phyloP scores from a whole-genome alignment of 2,329 filamentous ascomycete species.

The Penicillium brevicompactum region DNA sequence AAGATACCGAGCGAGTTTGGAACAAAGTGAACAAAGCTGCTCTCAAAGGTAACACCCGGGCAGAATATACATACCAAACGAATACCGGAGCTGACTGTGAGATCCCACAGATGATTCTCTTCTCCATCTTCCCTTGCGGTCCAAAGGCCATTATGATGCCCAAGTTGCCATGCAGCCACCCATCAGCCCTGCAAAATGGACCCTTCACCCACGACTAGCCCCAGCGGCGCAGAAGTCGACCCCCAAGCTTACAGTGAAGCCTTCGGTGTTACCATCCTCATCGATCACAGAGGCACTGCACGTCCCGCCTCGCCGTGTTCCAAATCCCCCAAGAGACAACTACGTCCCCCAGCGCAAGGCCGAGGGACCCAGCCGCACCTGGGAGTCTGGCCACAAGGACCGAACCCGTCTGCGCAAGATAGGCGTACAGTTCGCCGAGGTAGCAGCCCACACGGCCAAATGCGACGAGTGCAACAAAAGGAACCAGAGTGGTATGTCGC shows the following conservation, averaged over 20 bases:
- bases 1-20: too few relatives aligned
- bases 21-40: too few relatives aligned
- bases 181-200: background rate
- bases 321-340: background rate
- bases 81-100: too few relatives aligned
- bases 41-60: too few relatives aligned
- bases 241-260: background rate
- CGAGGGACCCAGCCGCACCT: background rate
- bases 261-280: background rate
- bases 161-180: background rate
- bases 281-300: background rate
- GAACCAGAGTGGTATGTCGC: slow-evolving; percentile 16
- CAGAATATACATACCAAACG: too few relatives aligned
- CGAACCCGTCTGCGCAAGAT: slow-evolving; percentile 1
- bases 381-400: background rate
- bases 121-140: too few relatives aligned
- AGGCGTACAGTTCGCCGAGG: slow-evolving; percentile 14
- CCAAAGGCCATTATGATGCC: too few relatives aligned
- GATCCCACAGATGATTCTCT: too few relatives aligned
- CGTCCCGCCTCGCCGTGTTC: background rate
- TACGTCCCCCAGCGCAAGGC: background rate
- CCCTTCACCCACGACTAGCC: background rate
- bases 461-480: slow-evolving; percentile 16
- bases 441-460: slow-evolving; percentile 18
- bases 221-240: background rate